These are phyloP conservation scores for Porcisia hertigi DNA, from an alignment of 208 protist genomes.

Conservation along the genomic window DNA sequence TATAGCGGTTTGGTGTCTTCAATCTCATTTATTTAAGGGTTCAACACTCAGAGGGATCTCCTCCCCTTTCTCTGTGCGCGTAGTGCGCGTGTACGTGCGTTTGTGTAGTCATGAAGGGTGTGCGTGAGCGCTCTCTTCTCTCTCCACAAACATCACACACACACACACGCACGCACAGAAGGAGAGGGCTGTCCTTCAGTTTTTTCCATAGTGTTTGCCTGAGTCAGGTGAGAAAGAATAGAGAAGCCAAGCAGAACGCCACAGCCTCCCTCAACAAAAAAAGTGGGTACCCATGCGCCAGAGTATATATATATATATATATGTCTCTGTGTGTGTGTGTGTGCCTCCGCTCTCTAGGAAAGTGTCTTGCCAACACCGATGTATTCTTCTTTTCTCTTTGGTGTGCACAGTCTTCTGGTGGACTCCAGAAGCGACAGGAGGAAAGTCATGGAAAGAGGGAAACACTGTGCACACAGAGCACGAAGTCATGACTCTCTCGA, in stretches of 20 bases:
- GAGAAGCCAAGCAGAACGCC: neutral
- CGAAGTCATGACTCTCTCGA: no score
- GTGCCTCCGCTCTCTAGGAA: no score
- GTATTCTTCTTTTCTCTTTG: no score
- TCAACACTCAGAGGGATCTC: constrained; percentile 23
- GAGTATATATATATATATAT: no score
- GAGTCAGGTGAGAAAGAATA: constrained; percentile 90
- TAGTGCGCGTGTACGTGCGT: constrained; percentile 8
- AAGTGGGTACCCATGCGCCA: no score
- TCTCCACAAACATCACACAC: neutral
- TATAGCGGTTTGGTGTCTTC: neutral
- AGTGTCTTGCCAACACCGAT: no score
- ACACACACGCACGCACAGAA: constrained; percentile 1
- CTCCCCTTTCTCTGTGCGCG: neutral
- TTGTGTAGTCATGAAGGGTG: neutral
- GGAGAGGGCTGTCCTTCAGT: neutral
- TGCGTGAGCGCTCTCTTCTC: neutral
- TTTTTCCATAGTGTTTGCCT: constrained; percentile 59
- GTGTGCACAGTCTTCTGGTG: no score
- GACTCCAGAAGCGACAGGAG: no score
- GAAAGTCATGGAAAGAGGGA: no score
- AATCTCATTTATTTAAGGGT: constrained; percentile 86
- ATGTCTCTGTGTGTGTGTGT: no score
- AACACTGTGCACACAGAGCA: no score
- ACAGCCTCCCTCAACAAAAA: no score